Evolutionary conservation across 768 basidiomycete species (phyloP).

Genomic region (Boletus sp.): DNA sequence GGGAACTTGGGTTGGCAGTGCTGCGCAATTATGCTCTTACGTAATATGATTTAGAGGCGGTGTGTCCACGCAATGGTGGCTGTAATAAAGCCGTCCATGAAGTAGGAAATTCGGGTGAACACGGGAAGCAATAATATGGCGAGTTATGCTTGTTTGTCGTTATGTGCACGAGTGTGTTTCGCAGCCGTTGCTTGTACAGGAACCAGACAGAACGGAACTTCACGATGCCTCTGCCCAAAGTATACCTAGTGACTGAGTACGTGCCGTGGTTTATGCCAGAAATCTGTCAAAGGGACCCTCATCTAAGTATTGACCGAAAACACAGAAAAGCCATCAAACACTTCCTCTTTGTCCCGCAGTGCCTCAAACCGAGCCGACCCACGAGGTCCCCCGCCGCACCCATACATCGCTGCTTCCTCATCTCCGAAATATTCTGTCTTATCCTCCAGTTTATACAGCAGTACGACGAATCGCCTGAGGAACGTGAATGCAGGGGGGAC

Average conservation of each 20-base stretch:
- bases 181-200: too few species aligned
- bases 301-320: not conserved
- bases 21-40: too few species aligned
- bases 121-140: too few species aligned
- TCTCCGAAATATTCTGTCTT: constrained; percentile 10
- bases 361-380: not conserved
- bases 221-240: too few species aligned
- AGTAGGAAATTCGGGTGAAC: too few species aligned
- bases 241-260: not conserved
- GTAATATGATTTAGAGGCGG: too few species aligned
- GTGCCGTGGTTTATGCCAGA: not conserved
- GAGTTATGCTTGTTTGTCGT: too few species aligned
- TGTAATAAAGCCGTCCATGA: too few species aligned
- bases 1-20: too few species aligned
- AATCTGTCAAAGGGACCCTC: not conserved
- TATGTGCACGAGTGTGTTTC: too few species aligned
- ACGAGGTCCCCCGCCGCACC: not conserved
- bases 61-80: too few species aligned
- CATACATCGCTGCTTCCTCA: constrained; percentile 13
- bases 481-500: not conserved
- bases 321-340: not conserved
- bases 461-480: not conserved
- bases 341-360: not conserved
- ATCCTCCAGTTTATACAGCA: constrained; percentile 11
- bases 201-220: too few species aligned